These are phyloP conservation scores for Porcisia deanei DNA, from an alignment of 208 protist species.

Conservation along the genomic window DNA sequence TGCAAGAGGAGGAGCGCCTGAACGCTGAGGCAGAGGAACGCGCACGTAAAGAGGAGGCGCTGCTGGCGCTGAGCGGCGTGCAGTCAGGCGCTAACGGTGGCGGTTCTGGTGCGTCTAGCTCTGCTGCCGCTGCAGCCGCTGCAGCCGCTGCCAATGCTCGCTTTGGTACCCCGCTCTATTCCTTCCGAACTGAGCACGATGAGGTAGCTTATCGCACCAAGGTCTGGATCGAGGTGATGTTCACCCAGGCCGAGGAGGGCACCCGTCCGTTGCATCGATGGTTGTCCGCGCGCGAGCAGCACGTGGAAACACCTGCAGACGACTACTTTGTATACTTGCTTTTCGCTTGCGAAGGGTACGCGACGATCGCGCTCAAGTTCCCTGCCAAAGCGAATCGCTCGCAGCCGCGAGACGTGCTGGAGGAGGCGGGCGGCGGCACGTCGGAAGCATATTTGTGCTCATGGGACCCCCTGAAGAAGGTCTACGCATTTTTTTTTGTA, in stretches of 20 bases:
- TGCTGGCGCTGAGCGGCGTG: slow-evolving; percentile 39
- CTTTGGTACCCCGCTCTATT: slow-evolving; percentile 61
- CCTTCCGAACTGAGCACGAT: slow-evolving; percentile 78
- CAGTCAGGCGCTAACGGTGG: slow-evolving; percentile 2
- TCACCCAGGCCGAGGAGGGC: slow-evolving; percentile 52
- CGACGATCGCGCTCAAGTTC: slow-evolving; percentile 80
- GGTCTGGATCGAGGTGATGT: slow-evolving; percentile 82
- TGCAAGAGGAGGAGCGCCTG: slow-evolving; percentile 68
- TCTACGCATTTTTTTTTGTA: slow-evolving; percentile 83
- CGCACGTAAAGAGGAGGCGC: slow-evolving; percentile 47
- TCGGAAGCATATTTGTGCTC: slow-evolving; percentile 46
- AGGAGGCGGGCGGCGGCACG: slow-evolving; percentile 29
- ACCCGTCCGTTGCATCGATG: slow-evolving; percentile 81
- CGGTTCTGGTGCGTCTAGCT: neutral
- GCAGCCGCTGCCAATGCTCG: slow-evolving; percentile 24
- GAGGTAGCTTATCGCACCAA: slow-evolving; percentile 56
- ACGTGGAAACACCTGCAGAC: slow-evolving; percentile 50
- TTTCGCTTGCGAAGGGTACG: slow-evolving; percentile 87
- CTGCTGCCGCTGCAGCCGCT: slow-evolving; percentile 11
- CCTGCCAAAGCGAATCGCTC: slow-evolving; percentile 42
- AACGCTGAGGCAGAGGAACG: slow-evolving; percentile 42
- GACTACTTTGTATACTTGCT: slow-evolving; percentile 79
- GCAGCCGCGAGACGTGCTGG: slow-evolving; percentile 33
- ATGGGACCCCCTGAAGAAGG: slow-evolving; percentile 70
- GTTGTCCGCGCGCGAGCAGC: slow-evolving; percentile 81